These are phyloP conservation scores for Lasiosphaeria hispida DNA, from an alignment of 495 filamentous ascomycete genomes.

Conservation along the genomic window DNA sequence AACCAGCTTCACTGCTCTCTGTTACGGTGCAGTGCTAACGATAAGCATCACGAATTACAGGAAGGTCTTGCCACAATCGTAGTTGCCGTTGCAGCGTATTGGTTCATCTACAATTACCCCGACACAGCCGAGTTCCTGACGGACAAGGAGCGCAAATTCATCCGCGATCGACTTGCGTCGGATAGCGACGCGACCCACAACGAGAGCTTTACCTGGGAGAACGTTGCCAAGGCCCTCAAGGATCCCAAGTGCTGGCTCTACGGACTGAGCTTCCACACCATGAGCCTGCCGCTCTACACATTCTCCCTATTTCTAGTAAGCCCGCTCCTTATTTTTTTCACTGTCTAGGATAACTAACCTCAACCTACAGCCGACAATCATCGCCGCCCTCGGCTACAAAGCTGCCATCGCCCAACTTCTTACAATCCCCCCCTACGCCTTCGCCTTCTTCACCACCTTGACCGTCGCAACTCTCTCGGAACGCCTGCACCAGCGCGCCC, in stretches of 20 bases:
- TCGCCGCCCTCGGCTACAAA: conserved; percentile 64
- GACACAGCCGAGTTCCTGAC: conserved; percentile 65
- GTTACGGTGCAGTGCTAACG: not conserved
- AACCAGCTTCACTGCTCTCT: not conserved
- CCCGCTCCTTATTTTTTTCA: not conserved
- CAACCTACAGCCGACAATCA: conserved; percentile 60
- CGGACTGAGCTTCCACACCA: conserved; percentile 68
- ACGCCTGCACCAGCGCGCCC: conserved; percentile 51
- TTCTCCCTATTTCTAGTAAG: conserved; percentile 70
- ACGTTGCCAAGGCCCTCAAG: conserved; percentile 59
- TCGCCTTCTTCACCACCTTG: conserved; percentile 60
- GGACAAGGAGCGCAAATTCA: conserved; percentile 58
- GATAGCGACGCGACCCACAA: conserved; percentile 60
- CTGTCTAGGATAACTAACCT: not conserved
- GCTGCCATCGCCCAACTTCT: conserved; percentile 67
- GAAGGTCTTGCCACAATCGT: conserved; percentile 69
- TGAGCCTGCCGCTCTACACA: conserved; percentile 75
- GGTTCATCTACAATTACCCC: conserved; percentile 73
- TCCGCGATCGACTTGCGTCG: conserved; percentile 57
- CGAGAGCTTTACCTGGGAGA: conserved; percentile 65
- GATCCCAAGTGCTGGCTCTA: conserved; percentile 78
- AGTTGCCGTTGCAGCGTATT: conserved; percentile 60
- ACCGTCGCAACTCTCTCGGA: conserved; percentile 60
- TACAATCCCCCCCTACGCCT: conserved; percentile 67
- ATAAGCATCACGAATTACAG: conserved; percentile 28